Conservation (phyloP, 2,329 filamentous ascomycete species). For the Lachnellula cervina region DNA sequence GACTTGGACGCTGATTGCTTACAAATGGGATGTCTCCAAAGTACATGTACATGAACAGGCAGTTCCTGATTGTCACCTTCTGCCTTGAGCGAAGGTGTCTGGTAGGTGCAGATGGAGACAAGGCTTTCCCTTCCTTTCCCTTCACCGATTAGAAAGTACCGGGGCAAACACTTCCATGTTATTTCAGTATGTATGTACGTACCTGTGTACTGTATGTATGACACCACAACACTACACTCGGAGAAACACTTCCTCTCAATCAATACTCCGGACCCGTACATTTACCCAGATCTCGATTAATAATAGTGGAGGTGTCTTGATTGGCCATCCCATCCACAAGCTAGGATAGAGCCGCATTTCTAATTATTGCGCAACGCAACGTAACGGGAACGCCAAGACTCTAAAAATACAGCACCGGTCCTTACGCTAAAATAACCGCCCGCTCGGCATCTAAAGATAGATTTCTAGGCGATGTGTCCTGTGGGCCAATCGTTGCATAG, state of each 20-base stretch:
- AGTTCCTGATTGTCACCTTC: background rate
- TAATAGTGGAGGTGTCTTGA: too few relatives aligned
- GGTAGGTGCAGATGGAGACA: background rate
- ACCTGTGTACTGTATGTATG: too few relatives aligned
- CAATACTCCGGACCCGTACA: too few relatives aligned
- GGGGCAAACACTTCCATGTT: background rate
- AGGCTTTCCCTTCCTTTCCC: background rate
- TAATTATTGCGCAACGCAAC: background rate
- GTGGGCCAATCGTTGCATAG: background rate
- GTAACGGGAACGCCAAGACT: background rate
- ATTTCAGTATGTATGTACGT: background rate
- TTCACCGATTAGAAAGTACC: background rate
- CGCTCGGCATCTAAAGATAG: too few relatives aligned
- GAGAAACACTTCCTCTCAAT: background rate
- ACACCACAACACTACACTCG: background rate
- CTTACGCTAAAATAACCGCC: background rate
- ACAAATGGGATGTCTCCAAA: background rate
- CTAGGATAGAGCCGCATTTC: background rate
- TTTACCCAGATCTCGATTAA: too few relatives aligned
- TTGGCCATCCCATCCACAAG: background rate
- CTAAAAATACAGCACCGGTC: background rate
- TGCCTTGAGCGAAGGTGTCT: background rate
- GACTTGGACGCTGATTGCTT: background rate
- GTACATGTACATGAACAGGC: background rate
- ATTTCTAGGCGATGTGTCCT: background rate